These are phyloP conservation scores for Cercophora samala DNA, from an alignment of 495 filamentous ascomycete genomes.

Conservation along the genomic window DNA sequence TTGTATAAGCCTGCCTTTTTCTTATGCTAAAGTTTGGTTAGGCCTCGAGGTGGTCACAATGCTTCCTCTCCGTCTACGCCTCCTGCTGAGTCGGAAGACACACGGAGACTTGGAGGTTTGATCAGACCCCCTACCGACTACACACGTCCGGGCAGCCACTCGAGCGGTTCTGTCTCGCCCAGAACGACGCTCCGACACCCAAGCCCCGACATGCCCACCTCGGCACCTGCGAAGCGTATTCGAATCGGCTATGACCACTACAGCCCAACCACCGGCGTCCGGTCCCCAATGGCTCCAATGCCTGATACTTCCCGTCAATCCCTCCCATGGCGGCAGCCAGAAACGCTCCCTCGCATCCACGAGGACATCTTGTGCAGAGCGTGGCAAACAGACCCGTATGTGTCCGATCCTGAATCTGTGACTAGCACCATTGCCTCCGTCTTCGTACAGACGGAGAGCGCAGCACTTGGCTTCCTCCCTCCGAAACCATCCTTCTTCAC, in stretches of 20 bases:
- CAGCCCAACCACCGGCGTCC: slow-evolving; percentile 29
- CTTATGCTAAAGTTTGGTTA: neutral
- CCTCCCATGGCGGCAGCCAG: slow-evolving; percentile 41
- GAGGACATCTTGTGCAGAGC: slow-evolving; percentile 52
- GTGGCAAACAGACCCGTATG: slow-evolving; percentile 65
- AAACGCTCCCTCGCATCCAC: slow-evolving; percentile 40
- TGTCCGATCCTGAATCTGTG: slow-evolving; percentile 19
- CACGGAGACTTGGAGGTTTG: slow-evolving; percentile 33
- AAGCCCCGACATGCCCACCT: slow-evolving; percentile 31
- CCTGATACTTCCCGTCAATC: slow-evolving; percentile 33
- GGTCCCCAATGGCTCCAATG: slow-evolving; percentile 35
- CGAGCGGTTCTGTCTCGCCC: slow-evolving; percentile 45
- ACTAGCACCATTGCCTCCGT: slow-evolving; percentile 8
- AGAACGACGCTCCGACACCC: slow-evolving; percentile 32
- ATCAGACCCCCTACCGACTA: slow-evolving; percentile 31
- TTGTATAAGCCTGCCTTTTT: neutral
- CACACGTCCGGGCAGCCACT: slow-evolving; percentile 39
- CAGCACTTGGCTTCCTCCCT: neutral
- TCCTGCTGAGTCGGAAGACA: slow-evolving; percentile 47
- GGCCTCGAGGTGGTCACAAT: slow-evolving; percentile 54
- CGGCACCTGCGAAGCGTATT: slow-evolving; percentile 40
- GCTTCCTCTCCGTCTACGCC: slow-evolving; percentile 21
- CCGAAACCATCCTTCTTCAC: slow-evolving; percentile 22
- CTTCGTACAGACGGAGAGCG: slow-evolving; percentile 22
- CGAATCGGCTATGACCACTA: slow-evolving; percentile 43